A percentile compares a stretch with the other conserved stretches of the same genome.
phyloP scores from a whole-genome alignment of 2,329 filamentous ascomycete genomes.

The Sporothrix curviconia region DNA sequence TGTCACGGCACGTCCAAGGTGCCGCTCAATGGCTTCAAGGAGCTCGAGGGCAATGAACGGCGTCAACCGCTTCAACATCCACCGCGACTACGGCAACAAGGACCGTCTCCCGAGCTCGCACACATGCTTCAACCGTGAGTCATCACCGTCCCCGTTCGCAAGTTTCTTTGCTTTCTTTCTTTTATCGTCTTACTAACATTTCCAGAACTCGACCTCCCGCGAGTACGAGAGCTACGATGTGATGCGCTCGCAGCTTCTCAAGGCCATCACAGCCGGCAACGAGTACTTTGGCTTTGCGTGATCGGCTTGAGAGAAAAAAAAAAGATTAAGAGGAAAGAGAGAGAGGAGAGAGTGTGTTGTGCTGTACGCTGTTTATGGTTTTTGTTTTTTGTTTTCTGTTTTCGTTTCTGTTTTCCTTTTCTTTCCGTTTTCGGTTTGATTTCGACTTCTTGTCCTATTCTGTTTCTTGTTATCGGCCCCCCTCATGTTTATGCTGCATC shows the following conservation, averaged over 20 bases:
- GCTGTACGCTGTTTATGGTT: neutral
- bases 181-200: neutral
- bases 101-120: slow-evolving; percentile 92
- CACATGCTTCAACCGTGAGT: slow-evolving; percentile 98
- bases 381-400: neutral
- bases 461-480: neutral
- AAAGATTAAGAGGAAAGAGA: neutral
- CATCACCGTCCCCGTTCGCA: neutral
- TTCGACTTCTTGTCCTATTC: neutral
- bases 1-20: slow-evolving; percentile 97
- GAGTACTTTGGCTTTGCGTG: slow-evolving; percentile 98
- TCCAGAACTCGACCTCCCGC: slow-evolving; percentile 88
- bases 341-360: neutral
- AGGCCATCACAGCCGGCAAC: slow-evolving; percentile 94
- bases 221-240: slow-evolving; percentile 96
- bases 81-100: slow-evolving; percentile 95
- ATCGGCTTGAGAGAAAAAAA: neutral
- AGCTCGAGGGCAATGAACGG: slow-evolving; percentile 99
- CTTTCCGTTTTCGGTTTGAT: neutral
- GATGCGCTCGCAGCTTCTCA: slow-evolving; percentile 80
- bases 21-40: slow-evolving; percentile 96
- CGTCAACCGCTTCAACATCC: slow-evolving; percentile 95
- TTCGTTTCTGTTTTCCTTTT: neutral
- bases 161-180: neutral
- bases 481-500: neutral